phyloP scores from a whole-genome alignment of 176 grass and related monocot genomes.

The Areca catechu region DNA sequence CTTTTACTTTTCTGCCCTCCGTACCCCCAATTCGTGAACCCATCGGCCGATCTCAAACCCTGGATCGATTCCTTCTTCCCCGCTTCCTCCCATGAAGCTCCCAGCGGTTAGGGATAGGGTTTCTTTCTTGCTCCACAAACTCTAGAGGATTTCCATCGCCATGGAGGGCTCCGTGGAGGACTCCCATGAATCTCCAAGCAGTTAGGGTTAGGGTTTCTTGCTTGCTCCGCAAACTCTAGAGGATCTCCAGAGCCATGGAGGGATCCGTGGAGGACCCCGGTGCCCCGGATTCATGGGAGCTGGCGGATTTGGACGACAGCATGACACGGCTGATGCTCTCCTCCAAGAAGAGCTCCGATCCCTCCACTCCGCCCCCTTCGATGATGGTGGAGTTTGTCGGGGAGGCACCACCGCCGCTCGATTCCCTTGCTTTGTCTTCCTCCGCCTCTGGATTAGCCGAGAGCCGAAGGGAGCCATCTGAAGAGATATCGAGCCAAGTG shows the following conservation, averaged over 20 bases:
- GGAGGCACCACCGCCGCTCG: background rate
- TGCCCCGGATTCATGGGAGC: constrained; percentile 90
- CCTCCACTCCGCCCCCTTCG: background rate
- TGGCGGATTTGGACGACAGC: constrained; percentile 68
- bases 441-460: constrained; percentile 13
- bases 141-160: no score
- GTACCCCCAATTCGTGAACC: no score
- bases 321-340: constrained; percentile 61
- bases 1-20: no score
- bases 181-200: no score
- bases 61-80: no score
- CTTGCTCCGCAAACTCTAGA: constrained; percentile 14
- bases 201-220: constrained; percentile 3
- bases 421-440: constrained; percentile 6
- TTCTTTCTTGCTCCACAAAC: no score
- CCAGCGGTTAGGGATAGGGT: background rate
- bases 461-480: constrained; percentile 20
- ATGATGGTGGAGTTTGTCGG: no score
- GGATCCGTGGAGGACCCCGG: constrained; percentile 5
- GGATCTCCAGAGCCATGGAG: constrained; percentile 14
- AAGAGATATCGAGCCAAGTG: constrained; percentile 42
- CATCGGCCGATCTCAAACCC: no score
- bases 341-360: constrained; percentile 21
- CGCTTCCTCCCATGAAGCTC: constrained; percentile 1
- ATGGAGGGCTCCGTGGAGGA: no score